Base-by-base conservation (phyloP, 2,329 filamentous ascomycete genomes). In the Penicillium sp. region DNA sequence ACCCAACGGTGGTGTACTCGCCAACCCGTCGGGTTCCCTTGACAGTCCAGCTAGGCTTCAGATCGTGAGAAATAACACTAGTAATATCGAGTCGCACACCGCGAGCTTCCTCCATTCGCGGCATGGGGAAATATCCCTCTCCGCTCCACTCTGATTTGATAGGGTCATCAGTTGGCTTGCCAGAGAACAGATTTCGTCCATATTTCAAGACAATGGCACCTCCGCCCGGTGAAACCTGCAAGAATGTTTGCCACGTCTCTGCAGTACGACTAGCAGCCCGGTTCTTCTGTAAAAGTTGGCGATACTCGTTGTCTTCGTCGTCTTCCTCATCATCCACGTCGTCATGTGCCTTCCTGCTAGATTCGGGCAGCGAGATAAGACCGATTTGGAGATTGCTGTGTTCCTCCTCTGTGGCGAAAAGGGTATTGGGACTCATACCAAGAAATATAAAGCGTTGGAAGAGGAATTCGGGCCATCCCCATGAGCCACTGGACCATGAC, bases 121-220 rank as follows among this genome's bases (percentile, higher is more conserved):
- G 63, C 39, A 72, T 60, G 3, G 73, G 68, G 53, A 71, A 69
- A 57, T 78, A 72, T 5, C 74, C 75, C 44, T 77, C 75, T 6
- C 71, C 67, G 51, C 68, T 77, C 76, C 75, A 78, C 63, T 77
- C 74, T 3, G 75, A 75, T 39, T 66, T 72, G 6, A 68, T 59
- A 16, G 64, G 64, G 13, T 75, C 67, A 46, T 72, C 68, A 3
- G 67, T 62, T 4, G 72, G 55, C 27, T 66, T 69, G 6, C 73
- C 70, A 3, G 69, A 72, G 47, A 78, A 78, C 19, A 78, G 39
- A 39, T 73, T 76, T 10, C 75, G 67, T 5, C 67, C 68, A 58
- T 78, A 78, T 27, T 55, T 71, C 27, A 76, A 50, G 3, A 68
- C 62, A 31, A 78, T n/a, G 7, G 63, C 66, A 4, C 64, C 67